Base-by-base conservation (phyloP, 768 basidiomycete genomes). In the Kwoniella heveanensis region DNA sequence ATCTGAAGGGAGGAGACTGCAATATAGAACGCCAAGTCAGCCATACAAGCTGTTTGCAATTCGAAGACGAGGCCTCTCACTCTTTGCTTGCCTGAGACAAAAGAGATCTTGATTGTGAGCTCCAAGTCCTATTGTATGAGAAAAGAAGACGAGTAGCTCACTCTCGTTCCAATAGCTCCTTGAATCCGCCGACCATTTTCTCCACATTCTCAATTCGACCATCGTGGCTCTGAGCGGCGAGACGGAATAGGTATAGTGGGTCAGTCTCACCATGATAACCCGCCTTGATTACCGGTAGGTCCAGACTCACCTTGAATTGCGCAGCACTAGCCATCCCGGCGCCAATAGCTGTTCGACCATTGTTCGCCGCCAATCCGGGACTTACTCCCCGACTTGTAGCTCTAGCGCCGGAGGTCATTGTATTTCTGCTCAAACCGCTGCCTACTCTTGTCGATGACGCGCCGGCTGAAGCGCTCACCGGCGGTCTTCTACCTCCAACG, bases 161-260 rank as follows among this genome's bases (percentile, higher is more conserved):
- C 67, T 76, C 74, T 61, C 62, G 52, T 44, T 69, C 71, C 57
- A 72, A 39, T 25, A 77, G 46, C 13, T 71, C 69, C 47, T 69
- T 57, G 46, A 77, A 70, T 12, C 72, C 71, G 22, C 71, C 70
- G 15, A 77, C 62, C 66, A 70, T 71, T 56, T 68, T 71, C 44
- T 76, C 72, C 9, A 78, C 64, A 30, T 60, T 75, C 47, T 72
- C 72, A 2, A 78, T 36, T n/a, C 77, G 39, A 5, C 69, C 71
- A 55, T 72, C 66, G 24, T 74, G 72, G 32, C 65, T 69, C 68
- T 72, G 48, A 25, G 13, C 19, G 19, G 54, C 25, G 21, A 52
- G n/a, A 32, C 21, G 24, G 46, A 8, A 19, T 8, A 24, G 50
- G 9, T 24, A 52, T 52, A n/a, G n/a, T n/a, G n/a, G n/a, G n/a